These are phyloP conservation scores for Lasiosphaeria miniovina DNA, from an alignment of 495 filamentous ascomycete species.

Conservation along the genomic window DNA sequence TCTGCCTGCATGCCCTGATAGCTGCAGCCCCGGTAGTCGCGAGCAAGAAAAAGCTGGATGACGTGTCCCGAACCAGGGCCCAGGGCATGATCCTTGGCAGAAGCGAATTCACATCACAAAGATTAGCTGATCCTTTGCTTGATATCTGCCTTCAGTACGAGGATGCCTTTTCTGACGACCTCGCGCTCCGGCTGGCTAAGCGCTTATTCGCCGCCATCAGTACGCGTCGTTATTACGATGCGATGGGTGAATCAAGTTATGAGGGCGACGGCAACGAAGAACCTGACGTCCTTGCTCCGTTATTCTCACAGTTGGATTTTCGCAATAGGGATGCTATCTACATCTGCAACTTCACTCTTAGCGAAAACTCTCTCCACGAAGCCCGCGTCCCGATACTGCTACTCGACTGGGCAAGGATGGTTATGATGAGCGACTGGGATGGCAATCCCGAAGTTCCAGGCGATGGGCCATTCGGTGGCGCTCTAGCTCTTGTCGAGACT, in stretches of 20 bases:
- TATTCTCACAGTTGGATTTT: slow-evolving; percentile 50
- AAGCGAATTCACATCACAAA: slow-evolving; percentile 11
- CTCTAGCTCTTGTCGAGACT: slow-evolving; percentile 69
- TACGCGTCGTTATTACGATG: slow-evolving; percentile 45
- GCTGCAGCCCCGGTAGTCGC: slow-evolving; percentile 50
- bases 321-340: slow-evolving; percentile 37
- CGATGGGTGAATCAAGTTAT: slow-evolving; percentile 34
- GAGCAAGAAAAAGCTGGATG: slow-evolving; percentile 40
- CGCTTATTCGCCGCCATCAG: slow-evolving; percentile 51
- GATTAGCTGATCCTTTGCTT: slow-evolving; percentile 22
- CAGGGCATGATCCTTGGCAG: slow-evolving; percentile 40
- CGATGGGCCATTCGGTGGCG: slow-evolving; percentile 66
- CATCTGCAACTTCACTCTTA: slow-evolving; percentile 44
- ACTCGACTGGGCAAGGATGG: slow-evolving; percentile 75
- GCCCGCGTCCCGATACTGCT: slow-evolving; percentile 53
- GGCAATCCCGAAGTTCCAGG: slow-evolving; percentile 65
- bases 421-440: slow-evolving; percentile 76
- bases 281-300: slow-evolving; percentile 41
- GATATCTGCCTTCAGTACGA: slow-evolving; percentile 54
- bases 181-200: slow-evolving; percentile 49
- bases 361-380: slow-evolving; percentile 47
- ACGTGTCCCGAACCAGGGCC: slow-evolving; percentile 53
- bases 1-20: slow-evolving; percentile 53
- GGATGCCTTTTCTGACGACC: slow-evolving; percentile 51
- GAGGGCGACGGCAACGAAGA: slow-evolving; percentile 27